These are phyloP conservation scores for Lasiodiplodia citricola DNA, from an alignment of 2,329 filamentous ascomycete species.

Conservation along the genomic window DNA sequence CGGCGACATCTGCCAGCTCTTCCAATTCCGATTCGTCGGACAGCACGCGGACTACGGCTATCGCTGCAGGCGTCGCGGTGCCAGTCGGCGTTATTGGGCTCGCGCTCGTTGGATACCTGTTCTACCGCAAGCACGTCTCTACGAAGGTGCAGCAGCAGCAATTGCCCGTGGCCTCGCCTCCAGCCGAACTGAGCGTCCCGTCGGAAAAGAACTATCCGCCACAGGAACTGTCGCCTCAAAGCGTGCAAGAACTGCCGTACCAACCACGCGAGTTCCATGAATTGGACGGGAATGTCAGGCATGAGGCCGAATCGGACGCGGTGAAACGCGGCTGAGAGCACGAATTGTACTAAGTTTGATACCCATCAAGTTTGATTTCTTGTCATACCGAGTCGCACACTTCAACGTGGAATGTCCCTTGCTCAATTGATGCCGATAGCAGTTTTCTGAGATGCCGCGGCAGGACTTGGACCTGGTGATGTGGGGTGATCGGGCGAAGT, in stretches of 20 bases:
- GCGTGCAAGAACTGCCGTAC: neutral
- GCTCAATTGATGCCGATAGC: no score
- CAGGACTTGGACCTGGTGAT: neutral
- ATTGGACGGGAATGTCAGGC: neutral
- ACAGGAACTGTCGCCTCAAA: neutral
- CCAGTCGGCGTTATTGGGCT: conserved; percentile 12
- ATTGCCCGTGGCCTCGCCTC: neutral
- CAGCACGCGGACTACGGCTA: neutral
- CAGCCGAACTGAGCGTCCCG: neutral
- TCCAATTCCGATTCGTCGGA: neutral
- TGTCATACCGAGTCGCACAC: neutral
- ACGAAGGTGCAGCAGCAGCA: neutral
- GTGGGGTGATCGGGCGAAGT: neutral
- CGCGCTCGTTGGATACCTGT: conserved; percentile 7
- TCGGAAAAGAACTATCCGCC: neutral
- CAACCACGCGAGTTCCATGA: neutral
- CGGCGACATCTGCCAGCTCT: neutral
- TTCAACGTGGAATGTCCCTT: no score
- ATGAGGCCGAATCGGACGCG: neutral
- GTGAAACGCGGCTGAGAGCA: neutral
- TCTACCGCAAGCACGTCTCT: neutral
- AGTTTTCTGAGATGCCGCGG: neutral
- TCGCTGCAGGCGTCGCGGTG: conserved; percentile 8
- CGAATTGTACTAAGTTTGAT: neutral
- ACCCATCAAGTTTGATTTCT: neutral